Evolutionary conservation across 805 yeast genomes (phyloP).

Genomic region (Babjeviella inositovora): DNA sequence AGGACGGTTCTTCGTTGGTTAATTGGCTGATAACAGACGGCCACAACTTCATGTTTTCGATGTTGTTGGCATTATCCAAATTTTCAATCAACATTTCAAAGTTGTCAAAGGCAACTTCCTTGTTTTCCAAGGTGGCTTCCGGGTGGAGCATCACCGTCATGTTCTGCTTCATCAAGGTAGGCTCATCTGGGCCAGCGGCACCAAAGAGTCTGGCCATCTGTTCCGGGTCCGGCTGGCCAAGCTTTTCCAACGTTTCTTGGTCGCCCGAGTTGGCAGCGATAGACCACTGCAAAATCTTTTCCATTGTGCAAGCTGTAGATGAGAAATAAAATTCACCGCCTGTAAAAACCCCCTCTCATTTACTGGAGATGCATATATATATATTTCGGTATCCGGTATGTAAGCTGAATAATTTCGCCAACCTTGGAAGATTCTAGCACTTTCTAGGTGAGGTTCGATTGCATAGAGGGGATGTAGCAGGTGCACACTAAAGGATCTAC

Average conservation of each 20-base stretch:
- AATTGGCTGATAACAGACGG: slow-evolving; percentile 42
- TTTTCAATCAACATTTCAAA: slow-evolving; percentile 90
- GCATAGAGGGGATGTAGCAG: too few species aligned
- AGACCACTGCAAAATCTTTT: slow-evolving; percentile 86
- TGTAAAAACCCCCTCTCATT: too few species aligned
- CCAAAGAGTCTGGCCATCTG: slow-evolving; percentile 66
- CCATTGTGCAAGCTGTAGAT: slow-evolving; percentile 34
- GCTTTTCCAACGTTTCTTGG: slow-evolving; percentile 42
- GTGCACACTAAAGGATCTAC: too few species aligned
- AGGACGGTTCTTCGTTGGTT: slow-evolving; percentile 18
- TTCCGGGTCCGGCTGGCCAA: slow-evolving; percentile 69
- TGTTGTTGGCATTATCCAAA: slow-evolving; percentile 86
- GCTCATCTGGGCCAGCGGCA: slow-evolving; percentile 65
- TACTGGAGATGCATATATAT: too few species aligned
- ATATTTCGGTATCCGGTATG: neutral
- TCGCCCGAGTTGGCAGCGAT: slow-evolving; percentile 63
- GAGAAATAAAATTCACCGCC: too few species aligned
- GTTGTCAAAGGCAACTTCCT: slow-evolving; percentile 70
- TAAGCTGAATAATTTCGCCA: too few species aligned
- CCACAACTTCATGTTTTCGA: slow-evolving; percentile 78
- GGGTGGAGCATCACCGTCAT: slow-evolving; percentile 41
- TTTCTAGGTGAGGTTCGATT: too few species aligned
- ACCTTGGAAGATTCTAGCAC: too few species aligned
- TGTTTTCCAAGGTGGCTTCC: slow-evolving; percentile 44
- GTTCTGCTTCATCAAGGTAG: slow-evolving; percentile 71